Evolutionary conservation across 2,329 filamentous ascomycete genomes (phyloP), one percentile per base, ranked within the genome.

Genomic region (Cryphonectria carpinicola): DNA sequence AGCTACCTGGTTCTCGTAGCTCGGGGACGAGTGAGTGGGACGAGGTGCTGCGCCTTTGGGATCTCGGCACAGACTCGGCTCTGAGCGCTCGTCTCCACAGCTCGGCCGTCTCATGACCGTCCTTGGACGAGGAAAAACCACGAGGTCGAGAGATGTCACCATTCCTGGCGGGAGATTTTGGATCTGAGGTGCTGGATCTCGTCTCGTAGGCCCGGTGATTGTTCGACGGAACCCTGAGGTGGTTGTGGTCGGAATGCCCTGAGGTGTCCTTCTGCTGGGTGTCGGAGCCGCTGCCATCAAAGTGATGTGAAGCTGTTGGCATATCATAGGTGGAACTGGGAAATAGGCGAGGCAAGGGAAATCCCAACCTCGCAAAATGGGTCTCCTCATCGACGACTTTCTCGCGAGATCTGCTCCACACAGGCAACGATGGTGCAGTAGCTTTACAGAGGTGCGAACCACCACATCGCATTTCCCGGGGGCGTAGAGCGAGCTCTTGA

Each of bases 321-420:
- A 77, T 76, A 28, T 32, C 43, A 17, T 25, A 71, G 74, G 80
- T 78, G 7, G 82, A 74, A 4, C 77, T 76, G 1, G 81, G 72
- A 65, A 82, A 79, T 0, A 85, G 72, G 49, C 77, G 82, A 6
- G 78, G 75, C 49, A 82, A 74, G 41, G 84, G 73, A 17, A 81
- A 82, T 13, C 39, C 60, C 70, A 73, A 8, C 73, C n/a, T 43
- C 11, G 56, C 43, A 25, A 54, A 32, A 6, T 41, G 22, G 8
- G 41, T 28, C 4, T 54, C 61, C 6, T 75, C 74, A 22, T 79
- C 74, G 65, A 84, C 80, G 65, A 84, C 80, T 6, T 83, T 78
- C 70, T 86, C 83, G 13, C 74, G 78, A 73, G 85, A 85, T 28
- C 78, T 82, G 72, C 81, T 84, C 62, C 73, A 73, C 1, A 81